A percentile compares a stretch with the other conserved stretches of the same genome.
phyloP scores from a whole-genome alignment of 2,329 filamentous ascomycete species.

The Pseudophaeomoniella oleicola region DNA sequence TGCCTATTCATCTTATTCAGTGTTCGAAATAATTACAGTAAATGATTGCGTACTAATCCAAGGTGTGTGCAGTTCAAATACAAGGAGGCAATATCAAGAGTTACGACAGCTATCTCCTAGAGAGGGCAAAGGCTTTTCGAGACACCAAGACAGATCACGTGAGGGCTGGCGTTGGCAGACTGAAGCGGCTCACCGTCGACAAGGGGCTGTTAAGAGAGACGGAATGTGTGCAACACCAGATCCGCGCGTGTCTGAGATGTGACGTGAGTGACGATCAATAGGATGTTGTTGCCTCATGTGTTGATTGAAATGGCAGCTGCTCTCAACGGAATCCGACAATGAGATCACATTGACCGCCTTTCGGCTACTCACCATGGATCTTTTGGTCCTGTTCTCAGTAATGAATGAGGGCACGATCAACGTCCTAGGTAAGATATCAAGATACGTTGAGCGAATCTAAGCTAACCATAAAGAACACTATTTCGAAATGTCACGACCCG shows the following conservation, averaged over 20 bases:
- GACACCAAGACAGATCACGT: constrained; percentile 87
- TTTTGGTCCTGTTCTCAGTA: constrained; percentile 80
- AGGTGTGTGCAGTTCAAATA: constrained; percentile 73
- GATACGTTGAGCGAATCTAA: constrained; percentile 5
- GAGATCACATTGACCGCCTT: constrained; percentile 95
- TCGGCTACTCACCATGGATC: constrained; percentile 74
- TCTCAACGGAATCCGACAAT: constrained; percentile 81
- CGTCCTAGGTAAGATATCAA: constrained; percentile 56
- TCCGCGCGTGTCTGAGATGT: constrained; percentile 73
- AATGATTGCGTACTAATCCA: too few relatives aligned
- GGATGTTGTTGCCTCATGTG: constrained; percentile 6
- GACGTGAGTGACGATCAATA: constrained; percentile 47
- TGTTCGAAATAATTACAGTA: too few relatives aligned
- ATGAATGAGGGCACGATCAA: constrained; percentile 97
- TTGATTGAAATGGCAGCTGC: constrained; percentile 41
- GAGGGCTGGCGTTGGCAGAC: constrained; percentile 60
- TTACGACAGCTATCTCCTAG: constrained; percentile 75
- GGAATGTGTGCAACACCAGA: constrained; percentile 76
- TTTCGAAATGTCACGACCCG: constrained; percentile 92
- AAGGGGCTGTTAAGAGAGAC: constrained; percentile 88
- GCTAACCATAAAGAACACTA: constrained; percentile 57
- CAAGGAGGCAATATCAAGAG: constrained; percentile 90
- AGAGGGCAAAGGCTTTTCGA: constrained; percentile 67
- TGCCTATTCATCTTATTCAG: too few relatives aligned
- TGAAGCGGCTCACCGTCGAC: constrained; percentile 77